These are phyloP conservation scores for Inga laurina DNA, from an alignment of 306 rosid genomes.

Conservation along the genomic window DNA sequence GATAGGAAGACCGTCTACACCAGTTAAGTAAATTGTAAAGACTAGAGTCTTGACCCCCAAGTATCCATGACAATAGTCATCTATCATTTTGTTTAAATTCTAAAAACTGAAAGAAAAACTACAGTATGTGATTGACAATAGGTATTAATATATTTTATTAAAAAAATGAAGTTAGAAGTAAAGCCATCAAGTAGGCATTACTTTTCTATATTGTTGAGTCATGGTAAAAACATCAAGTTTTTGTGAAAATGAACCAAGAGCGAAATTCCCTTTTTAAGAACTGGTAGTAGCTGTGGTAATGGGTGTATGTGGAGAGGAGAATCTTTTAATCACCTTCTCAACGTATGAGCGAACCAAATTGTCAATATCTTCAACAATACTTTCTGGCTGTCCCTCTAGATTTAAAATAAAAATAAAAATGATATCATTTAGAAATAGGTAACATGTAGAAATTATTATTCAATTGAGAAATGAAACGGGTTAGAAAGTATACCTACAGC, in stretches of 20 bases:
- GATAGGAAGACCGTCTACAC: neutral
- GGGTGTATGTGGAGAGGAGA: neutral
- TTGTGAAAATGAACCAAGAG: neutral
- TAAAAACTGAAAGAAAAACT: neutral
- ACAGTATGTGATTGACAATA: neutral
- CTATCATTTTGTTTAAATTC: neutral
- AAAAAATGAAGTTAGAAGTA: neutral
- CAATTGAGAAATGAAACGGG: neutral
- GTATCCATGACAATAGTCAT: neutral
- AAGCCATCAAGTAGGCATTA: neutral
- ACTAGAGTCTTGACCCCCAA: neutral
- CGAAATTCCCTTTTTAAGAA: neutral
- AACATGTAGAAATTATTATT: neutral
- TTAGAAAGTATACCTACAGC: slow-evolving; percentile 55
- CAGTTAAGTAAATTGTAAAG: neutral
- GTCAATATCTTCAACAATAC: slow-evolving; percentile 61
- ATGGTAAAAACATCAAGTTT: neutral
- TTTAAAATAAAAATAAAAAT: slow-evolving; percentile 4
- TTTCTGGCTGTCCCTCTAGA: slow-evolving; percentile 63
- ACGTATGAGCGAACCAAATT: slow-evolving; percentile 59
- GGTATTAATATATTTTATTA: neutral
- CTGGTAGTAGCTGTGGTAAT: neutral
- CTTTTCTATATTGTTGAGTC: slow-evolving; percentile 6
- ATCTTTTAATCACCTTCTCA: slow-evolving; percentile 45
- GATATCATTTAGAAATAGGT: neutral